These are phyloP conservation scores for Pezicula rhizophila DNA, from an alignment of 2,329 filamentous ascomycete species.

Conservation along the genomic window DNA sequence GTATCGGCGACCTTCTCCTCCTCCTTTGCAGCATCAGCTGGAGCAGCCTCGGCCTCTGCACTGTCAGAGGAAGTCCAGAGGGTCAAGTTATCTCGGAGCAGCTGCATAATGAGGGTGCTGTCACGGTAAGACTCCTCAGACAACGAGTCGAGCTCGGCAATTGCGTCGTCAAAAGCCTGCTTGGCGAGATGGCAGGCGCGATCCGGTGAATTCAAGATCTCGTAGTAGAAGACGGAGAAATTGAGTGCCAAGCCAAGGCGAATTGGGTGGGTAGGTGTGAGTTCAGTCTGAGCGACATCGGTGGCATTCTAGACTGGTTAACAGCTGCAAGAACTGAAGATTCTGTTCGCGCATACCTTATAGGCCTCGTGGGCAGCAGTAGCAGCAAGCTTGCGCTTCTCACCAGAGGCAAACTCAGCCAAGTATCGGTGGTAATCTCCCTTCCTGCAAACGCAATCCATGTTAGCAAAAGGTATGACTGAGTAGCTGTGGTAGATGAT, in stretches of 20 bases:
- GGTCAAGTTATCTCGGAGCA: constrained; percentile 95
- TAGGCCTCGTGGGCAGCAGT: constrained; percentile 95
- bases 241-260: constrained; percentile 87
- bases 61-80: constrained; percentile 96
- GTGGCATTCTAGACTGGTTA: constrained; percentile 55
- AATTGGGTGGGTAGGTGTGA: constrained; percentile 88
- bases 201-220: constrained; percentile 97
- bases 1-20: constrained; percentile 37
- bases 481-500: not conserved
- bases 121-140: constrained; percentile 98
- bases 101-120: constrained; percentile 99
- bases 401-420: constrained; percentile 89
- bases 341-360: constrained; percentile 46
- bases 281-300: constrained; percentile 82
- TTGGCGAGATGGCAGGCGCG: constrained; percentile 97
- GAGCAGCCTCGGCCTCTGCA: constrained; percentile 62
- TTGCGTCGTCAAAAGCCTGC: constrained; percentile 93
- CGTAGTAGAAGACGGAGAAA: constrained; percentile 99
- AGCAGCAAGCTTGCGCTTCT: constrained; percentile 91
- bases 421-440: constrained; percentile 99
- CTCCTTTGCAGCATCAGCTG: constrained; percentile 58
- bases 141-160: constrained; percentile 93
- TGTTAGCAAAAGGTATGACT: not conserved
- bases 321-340: constrained; percentile 19
- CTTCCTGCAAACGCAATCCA: constrained; percentile 60